Evolutionary conservation across 345 rosid genomes (phyloP).

Genomic region (Theobroma cacao): DNA sequence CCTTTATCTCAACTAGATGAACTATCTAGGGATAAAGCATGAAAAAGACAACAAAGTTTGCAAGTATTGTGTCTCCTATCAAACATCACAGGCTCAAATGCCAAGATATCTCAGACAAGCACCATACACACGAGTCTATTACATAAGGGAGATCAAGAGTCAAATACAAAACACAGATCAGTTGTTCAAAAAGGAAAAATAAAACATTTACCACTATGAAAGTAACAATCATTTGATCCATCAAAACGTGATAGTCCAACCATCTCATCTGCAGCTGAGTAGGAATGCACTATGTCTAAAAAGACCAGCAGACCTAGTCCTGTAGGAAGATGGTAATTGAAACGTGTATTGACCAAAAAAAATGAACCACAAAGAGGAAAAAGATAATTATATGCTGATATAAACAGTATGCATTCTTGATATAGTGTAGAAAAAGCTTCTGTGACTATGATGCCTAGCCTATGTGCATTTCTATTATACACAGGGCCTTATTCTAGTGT

Average conservation of each 20-base stretch:
- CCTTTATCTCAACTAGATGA: background rate
- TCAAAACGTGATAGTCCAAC: slow-evolving; percentile 86
- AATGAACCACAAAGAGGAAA: background rate
- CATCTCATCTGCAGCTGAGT: slow-evolving; percentile 98
- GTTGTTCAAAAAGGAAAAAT: background rate
- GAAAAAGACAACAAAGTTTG: background rate
- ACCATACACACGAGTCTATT: background rate
- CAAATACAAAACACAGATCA: background rate
- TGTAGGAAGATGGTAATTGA: slow-evolving; percentile 25
- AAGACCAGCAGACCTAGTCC: slow-evolving; percentile 85
- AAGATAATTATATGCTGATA: background rate
- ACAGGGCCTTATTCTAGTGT: background rate
- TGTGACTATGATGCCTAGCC: background rate
- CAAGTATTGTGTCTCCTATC: background rate
- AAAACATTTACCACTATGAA: slow-evolving; percentile 69
- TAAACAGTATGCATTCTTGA: background rate
- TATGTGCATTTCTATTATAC: background rate
- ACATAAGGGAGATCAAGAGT: background rate
- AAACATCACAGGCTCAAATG: background rate
- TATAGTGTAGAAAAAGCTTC: background rate
- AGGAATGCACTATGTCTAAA: slow-evolving; percentile 90
- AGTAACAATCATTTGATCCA: slow-evolving; percentile 97
- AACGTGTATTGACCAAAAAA: background rate
- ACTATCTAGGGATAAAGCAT: background rate
- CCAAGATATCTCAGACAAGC: background rate